Evolutionary conservation across 192 early-diverging fungal species (phyloP).

Genomic region (Dissophora globulifera): DNA sequence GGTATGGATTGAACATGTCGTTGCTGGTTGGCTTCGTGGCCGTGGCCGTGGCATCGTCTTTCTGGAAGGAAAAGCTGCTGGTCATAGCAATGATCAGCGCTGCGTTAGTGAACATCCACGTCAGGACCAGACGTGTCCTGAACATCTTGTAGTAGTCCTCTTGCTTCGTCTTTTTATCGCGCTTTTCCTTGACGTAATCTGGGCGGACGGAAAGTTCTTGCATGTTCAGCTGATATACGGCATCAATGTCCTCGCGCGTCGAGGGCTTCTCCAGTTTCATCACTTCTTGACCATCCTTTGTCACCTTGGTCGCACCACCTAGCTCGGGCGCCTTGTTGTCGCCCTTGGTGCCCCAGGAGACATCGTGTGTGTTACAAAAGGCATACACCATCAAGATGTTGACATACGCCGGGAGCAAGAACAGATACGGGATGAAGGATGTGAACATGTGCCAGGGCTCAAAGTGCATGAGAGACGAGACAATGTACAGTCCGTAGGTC

Average conservation of each 20-base stretch:
- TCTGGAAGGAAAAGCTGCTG: conserved; percentile 28
- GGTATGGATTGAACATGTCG: conserved; percentile 54
- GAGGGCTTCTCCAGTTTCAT: conserved; percentile 78
- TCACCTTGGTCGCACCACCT: conserved; percentile 73
- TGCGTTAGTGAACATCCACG: conserved; percentile 88
- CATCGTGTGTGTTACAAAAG: conserved; percentile 94
- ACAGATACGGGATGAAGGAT: conserved; percentile 86
- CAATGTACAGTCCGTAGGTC: conserved; percentile 86
- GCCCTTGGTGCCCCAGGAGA: conserved; percentile 95
- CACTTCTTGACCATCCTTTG: conserved; percentile 74
- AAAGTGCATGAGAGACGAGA: conserved; percentile 78
- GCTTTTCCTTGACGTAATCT: conserved; percentile 63
- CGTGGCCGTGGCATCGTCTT: conserved; percentile 18
- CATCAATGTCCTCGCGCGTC: conserved; percentile 82
- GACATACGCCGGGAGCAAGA: conserved; percentile 86
- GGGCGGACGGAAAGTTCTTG: conserved; percentile 59
- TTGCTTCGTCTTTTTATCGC: conserved; percentile 80
- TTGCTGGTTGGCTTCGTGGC: conserved; percentile 11
- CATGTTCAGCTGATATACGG: conserved; percentile 82
- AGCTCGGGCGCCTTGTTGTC: conserved; percentile 74
- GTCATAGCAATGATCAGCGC: conserved; percentile 78
- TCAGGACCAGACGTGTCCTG: conserved; percentile 81
- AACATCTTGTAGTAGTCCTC: conserved; percentile 91
- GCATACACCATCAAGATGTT: conserved; percentile 95
- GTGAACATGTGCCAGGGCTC: conserved; percentile 95